Evolutionary conservation across 2,329 filamentous ascomycete species (phyloP), one percentile per base, ranked within the genome.

Genomic region (Corynespora cassiicola): DNA sequence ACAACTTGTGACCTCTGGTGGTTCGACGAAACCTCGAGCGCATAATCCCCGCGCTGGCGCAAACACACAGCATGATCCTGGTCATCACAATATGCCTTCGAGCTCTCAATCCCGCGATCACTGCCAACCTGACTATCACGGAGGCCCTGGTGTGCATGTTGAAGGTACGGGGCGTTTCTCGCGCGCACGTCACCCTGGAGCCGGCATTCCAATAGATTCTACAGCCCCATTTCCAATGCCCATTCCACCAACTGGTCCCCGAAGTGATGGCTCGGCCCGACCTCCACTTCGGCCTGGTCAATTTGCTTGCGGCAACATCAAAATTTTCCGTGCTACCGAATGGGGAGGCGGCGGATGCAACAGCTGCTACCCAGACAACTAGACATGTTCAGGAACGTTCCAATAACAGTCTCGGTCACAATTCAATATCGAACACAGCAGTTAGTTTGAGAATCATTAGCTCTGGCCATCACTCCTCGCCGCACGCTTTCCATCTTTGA

Each of bases 191-290:
- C 51, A 48, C 18, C 43, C 50, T 17, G 32, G 19, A 15, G 46
- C 36, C 7, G 63, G 61, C 10, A 37, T 66, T 6, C 63, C 63
- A 3, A 46, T 68, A 15, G 47, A 59, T n/a, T 54, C 51, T 2
- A 65, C 60, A 0, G 47, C 44, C 4, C 63, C 63, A 3, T 68
- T 68, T 22, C 65, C 65, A 1, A 39, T 46, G 15, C 61, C 63
- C 2, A 28, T 60, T 2, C 43, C 60, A 1, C 64, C 64, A 0
- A 47, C 50, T 12, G 62, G 58, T 19, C 39, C 31, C 16, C 25
- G 19, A 16, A 23, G 22, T 10, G 23, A 32, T 12, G 23, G 36
- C 5, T 46, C 45, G 16, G 21, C 41, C 8, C 36, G 47, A 1
- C 45, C 50, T 31, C 24, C 28, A 3, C 12, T 50, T 3, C 36